Percentiles rank a stretch among this genome's conserved stretches.
phyloP scores from a whole-genome alignment of 495 filamentous ascomycete genomes.

The Talaromyces ruber region DNA sequence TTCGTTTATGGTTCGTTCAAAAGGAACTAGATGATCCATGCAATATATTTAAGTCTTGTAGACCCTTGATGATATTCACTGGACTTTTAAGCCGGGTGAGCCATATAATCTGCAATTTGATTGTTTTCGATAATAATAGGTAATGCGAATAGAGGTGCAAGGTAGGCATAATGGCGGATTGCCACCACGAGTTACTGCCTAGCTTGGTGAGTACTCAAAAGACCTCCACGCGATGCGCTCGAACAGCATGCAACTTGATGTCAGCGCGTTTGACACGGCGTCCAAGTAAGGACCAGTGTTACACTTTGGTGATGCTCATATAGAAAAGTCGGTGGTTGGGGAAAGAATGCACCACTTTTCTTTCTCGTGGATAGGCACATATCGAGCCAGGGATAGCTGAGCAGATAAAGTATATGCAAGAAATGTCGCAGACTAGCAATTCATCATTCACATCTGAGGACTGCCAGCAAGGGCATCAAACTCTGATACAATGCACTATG shows the following conservation, averaged over 20 bases:
- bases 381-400: background rate
- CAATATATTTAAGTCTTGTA: background rate
- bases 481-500: background rate
- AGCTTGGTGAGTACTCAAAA: background rate
- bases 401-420: background rate
- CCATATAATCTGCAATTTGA: too few relatives aligned
- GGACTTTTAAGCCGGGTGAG: too few relatives aligned
- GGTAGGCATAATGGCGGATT: too few relatives aligned
- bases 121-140: too few relatives aligned
- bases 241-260: background rate
- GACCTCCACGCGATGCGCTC: background rate
- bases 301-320: background rate
- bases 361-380: background rate
- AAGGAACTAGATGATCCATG: background rate
- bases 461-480: background rate
- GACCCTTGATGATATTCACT: background rate
- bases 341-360: background rate
- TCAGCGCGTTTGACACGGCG: background rate
- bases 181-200: background rate
- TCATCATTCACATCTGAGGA: background rate
- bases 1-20: background rate
- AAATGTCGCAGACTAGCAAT: background rate
- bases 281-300: background rate
- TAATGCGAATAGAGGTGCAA: too few relatives aligned
- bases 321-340: background rate